These are phyloP conservation scores for Pythium brachiatum DNA, from an alignment of 352 stramenopile species.

Conservation along the genomic window DNA sequence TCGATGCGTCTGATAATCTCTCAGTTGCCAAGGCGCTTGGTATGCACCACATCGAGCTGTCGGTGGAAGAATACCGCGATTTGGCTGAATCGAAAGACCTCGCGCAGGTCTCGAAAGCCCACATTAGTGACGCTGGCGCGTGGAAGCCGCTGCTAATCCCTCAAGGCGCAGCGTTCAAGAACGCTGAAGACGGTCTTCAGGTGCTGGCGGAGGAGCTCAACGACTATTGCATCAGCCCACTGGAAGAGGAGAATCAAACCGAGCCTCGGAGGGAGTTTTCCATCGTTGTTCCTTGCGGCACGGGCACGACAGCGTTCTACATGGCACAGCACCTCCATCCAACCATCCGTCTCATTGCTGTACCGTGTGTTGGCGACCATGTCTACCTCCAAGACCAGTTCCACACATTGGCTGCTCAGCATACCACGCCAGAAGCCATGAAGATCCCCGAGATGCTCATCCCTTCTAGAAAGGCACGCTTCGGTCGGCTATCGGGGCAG, in stretches of 20 bases:
- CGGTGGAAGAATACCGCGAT: constrained; percentile 36
- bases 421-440: background rate
- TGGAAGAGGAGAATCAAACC: constrained; percentile 13
- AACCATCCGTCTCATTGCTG: constrained; percentile 43
- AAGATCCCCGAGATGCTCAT: constrained; percentile 40
- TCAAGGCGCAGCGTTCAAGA: constrained; percentile 63
- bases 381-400: constrained; percentile 64
- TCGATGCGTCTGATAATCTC: constrained; percentile 39
- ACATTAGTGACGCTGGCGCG: background rate
- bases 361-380: constrained; percentile 72
- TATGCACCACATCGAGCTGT: constrained; percentile 66
- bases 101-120: background rate
- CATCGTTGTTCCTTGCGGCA: constrained; percentile 72
- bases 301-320: constrained; percentile 78
- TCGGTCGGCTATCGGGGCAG: constrained; percentile 58
- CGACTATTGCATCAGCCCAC: constrained; percentile 32
- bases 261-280: constrained; percentile 29
- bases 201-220: constrained; percentile 74
- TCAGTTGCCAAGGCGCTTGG: constrained; percentile 39
- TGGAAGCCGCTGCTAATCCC: constrained; percentile 44
- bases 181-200: constrained; percentile 57
- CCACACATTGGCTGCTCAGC: constrained; percentile 29
- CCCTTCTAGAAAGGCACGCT: constrained; percentile 56
- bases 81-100: constrained; percentile 45
- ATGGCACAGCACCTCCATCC: constrained; percentile 63